These are phyloP conservation scores for Phylloboletellus chloephorus DNA, from an alignment of 1,284 basidiomycete genomes.

Conservation along the genomic window DNA sequence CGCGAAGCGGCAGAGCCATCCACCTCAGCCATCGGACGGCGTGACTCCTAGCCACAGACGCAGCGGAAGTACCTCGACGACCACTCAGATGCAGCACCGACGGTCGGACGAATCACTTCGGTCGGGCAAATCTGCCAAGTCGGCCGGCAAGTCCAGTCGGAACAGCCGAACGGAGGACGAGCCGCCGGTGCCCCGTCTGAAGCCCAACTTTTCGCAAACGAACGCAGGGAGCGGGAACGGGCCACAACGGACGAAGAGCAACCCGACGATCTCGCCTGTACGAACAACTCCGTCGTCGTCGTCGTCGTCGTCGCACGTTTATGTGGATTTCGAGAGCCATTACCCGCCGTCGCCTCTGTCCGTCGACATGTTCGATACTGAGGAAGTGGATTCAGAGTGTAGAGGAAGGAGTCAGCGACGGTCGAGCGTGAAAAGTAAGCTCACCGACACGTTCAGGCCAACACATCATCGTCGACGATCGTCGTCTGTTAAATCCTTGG, in stretches of 20 bases:
- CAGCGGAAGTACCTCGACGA: slow-evolving; percentile 26
- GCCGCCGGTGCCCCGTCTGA: slow-evolving; percentile 29
- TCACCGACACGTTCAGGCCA: slow-evolving; percentile 42
- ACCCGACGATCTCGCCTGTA: slow-evolving; percentile 34
- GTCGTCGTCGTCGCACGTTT: slow-evolving; percentile 34
- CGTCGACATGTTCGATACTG: slow-evolving; percentile 26
- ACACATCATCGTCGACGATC: slow-evolving; percentile 30
- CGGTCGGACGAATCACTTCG: slow-evolving; percentile 40
- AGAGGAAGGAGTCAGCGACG: slow-evolving; percentile 42
- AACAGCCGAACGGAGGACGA: slow-evolving; percentile 29
- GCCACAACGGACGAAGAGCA: slow-evolving; percentile 42
- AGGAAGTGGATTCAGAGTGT: slow-evolving; percentile 30
- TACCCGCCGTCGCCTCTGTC: slow-evolving; percentile 23
- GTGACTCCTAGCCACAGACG: slow-evolving; percentile 22
- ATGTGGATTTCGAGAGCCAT: slow-evolving; percentile 27
- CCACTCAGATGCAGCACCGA: slow-evolving; percentile 19
- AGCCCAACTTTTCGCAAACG: slow-evolving; percentile 24
- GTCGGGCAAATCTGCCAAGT: slow-evolving; percentile 37
- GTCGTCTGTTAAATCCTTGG: slow-evolving; percentile 33
- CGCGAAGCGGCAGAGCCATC: slow-evolving; percentile 21
- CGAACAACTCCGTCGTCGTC: slow-evolving; percentile 27
- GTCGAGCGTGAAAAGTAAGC: slow-evolving; percentile 42
- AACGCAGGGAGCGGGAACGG: slow-evolving; percentile 7
- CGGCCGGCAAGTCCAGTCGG: slow-evolving; percentile 28
- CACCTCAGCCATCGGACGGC: slow-evolving; percentile 20